Evolutionary conservation across 2,329 filamentous ascomycete species (phyloP).

Genomic region (Mycosphaerella sp.): DNA sequence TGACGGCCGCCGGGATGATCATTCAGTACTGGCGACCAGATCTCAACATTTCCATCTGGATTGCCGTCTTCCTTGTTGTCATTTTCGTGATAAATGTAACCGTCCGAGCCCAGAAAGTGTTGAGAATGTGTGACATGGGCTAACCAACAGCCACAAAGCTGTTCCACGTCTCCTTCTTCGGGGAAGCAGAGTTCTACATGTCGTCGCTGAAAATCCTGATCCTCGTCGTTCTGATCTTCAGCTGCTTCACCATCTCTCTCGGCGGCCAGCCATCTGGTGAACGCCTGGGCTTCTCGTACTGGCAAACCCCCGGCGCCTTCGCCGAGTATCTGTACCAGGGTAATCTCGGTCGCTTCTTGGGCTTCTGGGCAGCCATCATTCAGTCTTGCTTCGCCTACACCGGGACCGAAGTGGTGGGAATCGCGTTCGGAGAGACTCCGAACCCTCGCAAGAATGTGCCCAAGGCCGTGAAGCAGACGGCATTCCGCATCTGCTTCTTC

Average conservation of each 20-base stretch:
- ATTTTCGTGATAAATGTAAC: conserved; percentile 50
- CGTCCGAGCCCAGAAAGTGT: conserved; percentile 47
- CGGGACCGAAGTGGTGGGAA: conserved; percentile 53
- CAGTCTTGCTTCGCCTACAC: conserved; percentile 56
- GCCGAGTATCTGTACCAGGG: no score
- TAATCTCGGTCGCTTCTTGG: conserved; percentile 59
- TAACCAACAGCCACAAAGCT: no score
- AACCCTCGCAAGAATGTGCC: conserved; percentile 55
- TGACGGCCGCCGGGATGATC: conserved; percentile 54
- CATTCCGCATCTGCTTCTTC: conserved; percentile 61
- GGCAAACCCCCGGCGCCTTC: conserved; percentile 54
- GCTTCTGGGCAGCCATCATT: conserved; percentile 60
- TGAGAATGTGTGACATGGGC: no score
- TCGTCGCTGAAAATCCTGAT: no score
- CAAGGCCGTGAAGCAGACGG: background rate
- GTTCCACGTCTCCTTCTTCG: no score
- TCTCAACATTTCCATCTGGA: conserved; percentile 58
- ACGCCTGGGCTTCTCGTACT: no score
- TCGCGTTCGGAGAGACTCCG: conserved; percentile 61
- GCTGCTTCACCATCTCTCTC: no score
- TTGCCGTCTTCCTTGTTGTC: conserved; percentile 53
- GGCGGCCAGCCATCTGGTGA: no score
- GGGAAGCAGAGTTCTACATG: no score
- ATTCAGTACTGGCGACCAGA: conserved; percentile 57
- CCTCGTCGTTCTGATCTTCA: no score